Percentiles rank a stretch among this genome's conserved stretches.
Evolutionary conservation across 1,284 basidiomycete species (phyloP).

Genomic region (Entoloma clypeatum): DNA sequence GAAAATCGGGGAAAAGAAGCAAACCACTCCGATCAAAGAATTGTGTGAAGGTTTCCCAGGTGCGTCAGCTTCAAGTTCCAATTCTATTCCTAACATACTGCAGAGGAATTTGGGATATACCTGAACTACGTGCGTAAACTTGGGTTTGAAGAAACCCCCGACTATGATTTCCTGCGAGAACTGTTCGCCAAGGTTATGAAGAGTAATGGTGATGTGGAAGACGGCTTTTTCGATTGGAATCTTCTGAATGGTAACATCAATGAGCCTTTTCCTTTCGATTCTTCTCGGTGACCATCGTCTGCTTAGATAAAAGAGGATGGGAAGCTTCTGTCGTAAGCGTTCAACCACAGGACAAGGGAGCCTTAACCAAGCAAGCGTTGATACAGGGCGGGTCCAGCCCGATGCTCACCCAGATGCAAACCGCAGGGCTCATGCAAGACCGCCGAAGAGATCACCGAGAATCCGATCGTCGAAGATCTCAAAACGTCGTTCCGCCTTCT

Average conservation of each 20-base stretch:
- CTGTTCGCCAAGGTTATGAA: slow-evolving; percentile 90
- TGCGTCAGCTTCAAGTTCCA: slow-evolving; percentile 26
- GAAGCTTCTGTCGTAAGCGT: slow-evolving; percentile 73
- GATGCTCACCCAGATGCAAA: slow-evolving; percentile 60
- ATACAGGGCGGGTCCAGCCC: slow-evolving; percentile 48
- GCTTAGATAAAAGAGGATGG: slow-evolving; percentile 87
- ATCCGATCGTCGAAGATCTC: slow-evolving; percentile 56
- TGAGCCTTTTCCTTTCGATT: slow-evolving; percentile 7
- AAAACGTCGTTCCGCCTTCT: slow-evolving; percentile 64
- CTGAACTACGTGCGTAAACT: slow-evolving; percentile 87
- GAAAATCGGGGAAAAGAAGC: slow-evolving; percentile 99
- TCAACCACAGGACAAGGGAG: slow-evolving; percentile 4
- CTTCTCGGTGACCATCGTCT: not conserved
- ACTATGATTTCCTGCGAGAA: slow-evolving; percentile 94
- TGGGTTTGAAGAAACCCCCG: slow-evolving; percentile 91
- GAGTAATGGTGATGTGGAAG: slow-evolving; percentile 83
- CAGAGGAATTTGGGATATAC: slow-evolving; percentile 87
- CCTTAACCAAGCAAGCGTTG: slow-evolving; percentile 17
- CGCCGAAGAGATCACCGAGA: slow-evolving; percentile 53
- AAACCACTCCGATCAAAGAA: slow-evolving; percentile 93
- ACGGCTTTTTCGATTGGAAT: slow-evolving; percentile 91
- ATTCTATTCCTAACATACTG: slow-evolving; percentile 11
- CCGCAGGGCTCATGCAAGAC: slow-evolving; percentile 47
- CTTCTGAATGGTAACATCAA: slow-evolving; percentile 78
- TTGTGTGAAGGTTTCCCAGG: slow-evolving; percentile 90